A percentile compares a stretch with the other conserved stretches of the same genome.
These are phyloP conservation scores for Schwanniomyces etchellsii DNA, from an alignment of 1,139 yeast genomes.

Conservation along the genomic window DNA sequence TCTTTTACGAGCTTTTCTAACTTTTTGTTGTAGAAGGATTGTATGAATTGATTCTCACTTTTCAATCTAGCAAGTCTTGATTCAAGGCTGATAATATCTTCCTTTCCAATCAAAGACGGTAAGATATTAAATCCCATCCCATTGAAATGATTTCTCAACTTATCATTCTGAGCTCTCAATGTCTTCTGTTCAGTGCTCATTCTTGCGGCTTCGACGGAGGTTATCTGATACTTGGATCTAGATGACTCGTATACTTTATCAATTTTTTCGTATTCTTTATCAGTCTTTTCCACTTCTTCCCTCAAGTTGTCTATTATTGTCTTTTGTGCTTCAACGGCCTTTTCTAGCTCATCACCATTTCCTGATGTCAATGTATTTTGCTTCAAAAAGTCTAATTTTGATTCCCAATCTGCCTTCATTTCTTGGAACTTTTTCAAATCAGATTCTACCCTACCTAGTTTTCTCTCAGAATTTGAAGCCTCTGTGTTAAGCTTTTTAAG, in stretches of 20 bases:
- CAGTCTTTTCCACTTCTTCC: constrained; percentile 21
- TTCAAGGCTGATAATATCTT: constrained; percentile 27
- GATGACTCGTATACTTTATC: constrained; percentile 32
- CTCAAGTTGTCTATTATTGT: constrained; percentile 23
- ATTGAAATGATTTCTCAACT: constrained; percentile 28
- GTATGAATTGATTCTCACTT: constrained; percentile 31
- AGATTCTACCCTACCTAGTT: constrained; percentile 36
- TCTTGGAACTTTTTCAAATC: constrained; percentile 20
- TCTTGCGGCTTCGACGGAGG: constrained; percentile 53
- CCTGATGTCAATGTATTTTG: constrained; percentile 4
- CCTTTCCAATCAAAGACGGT: constrained; percentile 32
- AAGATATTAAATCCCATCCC: constrained; percentile 41
- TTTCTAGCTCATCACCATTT: constrained; percentile 2
- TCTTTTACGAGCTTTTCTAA: constrained; percentile 37
- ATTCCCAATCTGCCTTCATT: constrained; percentile 11
- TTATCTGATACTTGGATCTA: constrained; percentile 46
- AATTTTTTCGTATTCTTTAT: constrained; percentile 21
- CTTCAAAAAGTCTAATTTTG: constrained; percentile 15
- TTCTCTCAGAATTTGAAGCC: constrained; percentile 42
- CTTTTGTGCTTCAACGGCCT: constrained; percentile 18
- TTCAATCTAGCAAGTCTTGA: constrained; percentile 19
- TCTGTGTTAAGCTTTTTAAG: constrained; percentile 45
- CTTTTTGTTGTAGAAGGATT: constrained; percentile 23
- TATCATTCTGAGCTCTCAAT: constrained; percentile 20
- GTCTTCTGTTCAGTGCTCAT: constrained; percentile 28